Conservation (phyloP, 169 alveolate species). For the Cryptosporidium canis region DNA sequence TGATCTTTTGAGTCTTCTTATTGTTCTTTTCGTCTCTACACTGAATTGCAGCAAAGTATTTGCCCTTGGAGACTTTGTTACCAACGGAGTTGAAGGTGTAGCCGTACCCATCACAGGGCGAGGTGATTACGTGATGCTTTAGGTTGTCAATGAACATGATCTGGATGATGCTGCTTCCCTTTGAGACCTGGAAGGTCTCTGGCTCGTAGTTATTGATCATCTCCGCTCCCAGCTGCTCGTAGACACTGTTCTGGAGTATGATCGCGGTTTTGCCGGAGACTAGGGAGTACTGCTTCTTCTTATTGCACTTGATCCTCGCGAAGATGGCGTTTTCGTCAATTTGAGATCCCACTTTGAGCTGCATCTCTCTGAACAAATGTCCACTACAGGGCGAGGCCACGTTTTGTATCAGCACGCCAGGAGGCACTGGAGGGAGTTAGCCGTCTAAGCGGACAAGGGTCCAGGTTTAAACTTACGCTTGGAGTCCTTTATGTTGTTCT, state of each 20-base stretch:
- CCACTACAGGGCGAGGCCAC: slow-evolving; percentile 59
- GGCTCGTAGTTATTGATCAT: not conserved
- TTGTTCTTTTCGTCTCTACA: slow-evolving; percentile 36
- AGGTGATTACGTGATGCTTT: slow-evolving; percentile 20
- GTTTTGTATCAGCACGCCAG: slow-evolving; percentile 12
- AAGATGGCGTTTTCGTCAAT: not conserved
- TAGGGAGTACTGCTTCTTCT: not conserved
- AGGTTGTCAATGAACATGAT: slow-evolving; percentile 41
- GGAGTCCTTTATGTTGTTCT: not conserved
- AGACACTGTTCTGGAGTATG: slow-evolving; percentile 7
- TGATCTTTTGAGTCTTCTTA: slow-evolving; percentile 36
- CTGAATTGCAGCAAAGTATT: slow-evolving; percentile 57
- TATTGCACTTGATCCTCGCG: slow-evolving; percentile 8
- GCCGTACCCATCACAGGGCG: slow-evolving; percentile 61
- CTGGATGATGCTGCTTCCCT: slow-evolving; percentile 22
- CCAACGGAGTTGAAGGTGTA: slow-evolving; percentile 53
- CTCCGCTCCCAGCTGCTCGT: not conserved
- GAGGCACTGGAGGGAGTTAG: not conserved
- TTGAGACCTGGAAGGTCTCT: not conserved
- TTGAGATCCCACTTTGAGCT: slow-evolving; percentile 24
- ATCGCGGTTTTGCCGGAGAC: not conserved
- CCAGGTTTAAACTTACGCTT: slow-evolving; percentile 61
- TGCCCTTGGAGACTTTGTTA: slow-evolving; percentile 12
- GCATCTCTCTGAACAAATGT: not conserved
- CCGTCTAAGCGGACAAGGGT: not conserved